Percentiles rank a stretch among this genome's conserved stretches.
These are phyloP conservation scores for Aspergillus texensis DNA, from an alignment of 2,329 filamentous ascomycete species.

Conservation along the genomic window DNA sequence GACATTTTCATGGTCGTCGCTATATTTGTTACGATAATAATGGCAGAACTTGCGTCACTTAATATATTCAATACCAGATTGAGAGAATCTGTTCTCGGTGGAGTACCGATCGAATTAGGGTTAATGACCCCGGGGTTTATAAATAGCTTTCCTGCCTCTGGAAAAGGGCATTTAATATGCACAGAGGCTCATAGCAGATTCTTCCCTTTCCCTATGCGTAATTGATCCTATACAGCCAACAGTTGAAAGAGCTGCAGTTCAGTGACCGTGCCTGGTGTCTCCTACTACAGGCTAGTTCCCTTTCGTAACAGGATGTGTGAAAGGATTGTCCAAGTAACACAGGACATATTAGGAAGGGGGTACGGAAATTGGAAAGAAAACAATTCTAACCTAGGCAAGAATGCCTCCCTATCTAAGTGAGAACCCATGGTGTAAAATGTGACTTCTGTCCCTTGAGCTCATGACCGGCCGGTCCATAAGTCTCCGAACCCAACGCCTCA, in stretches of 20 bases:
- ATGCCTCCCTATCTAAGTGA: background rate
- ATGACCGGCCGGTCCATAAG: background rate
- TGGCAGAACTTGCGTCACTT: background rate
- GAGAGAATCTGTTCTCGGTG: background rate
- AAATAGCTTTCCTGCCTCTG: background rate
- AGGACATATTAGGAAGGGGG: background rate
- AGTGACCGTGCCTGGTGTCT: background rate
- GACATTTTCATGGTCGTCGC: background rate
- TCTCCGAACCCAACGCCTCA: constrained; percentile 1
- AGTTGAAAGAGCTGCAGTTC: background rate
- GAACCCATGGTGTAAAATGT: background rate
- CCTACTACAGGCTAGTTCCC: background rate
- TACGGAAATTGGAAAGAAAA: background rate
- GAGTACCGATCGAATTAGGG: background rate
- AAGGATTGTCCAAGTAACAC: background rate
- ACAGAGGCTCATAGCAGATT: background rate
- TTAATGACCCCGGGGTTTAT: background rate
- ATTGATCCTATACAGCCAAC: background rate
- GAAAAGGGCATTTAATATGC: background rate
- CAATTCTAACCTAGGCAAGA: background rate
- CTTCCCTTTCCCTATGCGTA: background rate
- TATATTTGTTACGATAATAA: background rate
- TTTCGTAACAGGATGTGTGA: background rate
- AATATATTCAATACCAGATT: background rate
- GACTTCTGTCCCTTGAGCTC: background rate